Conservation (phyloP, 495 filamentous ascomycete genomes). For the Penicillium dipodomyicola region DNA sequence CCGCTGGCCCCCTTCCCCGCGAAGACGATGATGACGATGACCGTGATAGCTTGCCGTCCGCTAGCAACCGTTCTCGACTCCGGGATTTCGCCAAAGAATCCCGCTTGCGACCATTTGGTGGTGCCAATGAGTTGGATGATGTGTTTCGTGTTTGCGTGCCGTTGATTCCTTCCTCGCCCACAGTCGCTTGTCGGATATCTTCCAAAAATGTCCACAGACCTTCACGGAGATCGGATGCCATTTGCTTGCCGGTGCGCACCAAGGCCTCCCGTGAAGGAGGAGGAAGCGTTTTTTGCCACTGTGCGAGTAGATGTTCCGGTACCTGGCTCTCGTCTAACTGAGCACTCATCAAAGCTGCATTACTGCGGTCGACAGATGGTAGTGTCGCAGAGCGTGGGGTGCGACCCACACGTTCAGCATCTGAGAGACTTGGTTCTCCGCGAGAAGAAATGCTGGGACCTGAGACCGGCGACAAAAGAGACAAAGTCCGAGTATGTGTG, state of each 20-base stretch:
- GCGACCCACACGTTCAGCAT: conserved; percentile 38
- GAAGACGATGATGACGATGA: conserved; percentile 42
- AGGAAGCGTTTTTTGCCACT: conserved; percentile 46
- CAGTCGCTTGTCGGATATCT: conserved; percentile 89
- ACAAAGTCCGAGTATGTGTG: conserved; percentile 78
- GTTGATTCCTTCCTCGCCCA: conserved; percentile 83
- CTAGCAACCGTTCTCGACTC: conserved; percentile 42
- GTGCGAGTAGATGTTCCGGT: conserved; percentile 35
- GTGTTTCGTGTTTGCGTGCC: conserved; percentile 48
- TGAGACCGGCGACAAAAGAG: conserved; percentile 69
- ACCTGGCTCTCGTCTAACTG: conserved; percentile 28
- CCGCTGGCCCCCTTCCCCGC: conserved; percentile 31
- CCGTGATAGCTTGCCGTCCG: conserved; percentile 30
- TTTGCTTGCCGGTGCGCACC: conserved; percentile 71
- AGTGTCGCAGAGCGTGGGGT: conserved; percentile 47
- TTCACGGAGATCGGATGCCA: conserved; percentile 84
- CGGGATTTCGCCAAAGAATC: conserved; percentile 36
- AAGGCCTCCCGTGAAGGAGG: conserved; percentile 54
- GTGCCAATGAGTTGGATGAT: conserved; percentile 25
- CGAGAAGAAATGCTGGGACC: conserved; percentile 10
- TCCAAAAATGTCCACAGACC: conserved; percentile 97
- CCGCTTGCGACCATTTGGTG: conserved; percentile 30
- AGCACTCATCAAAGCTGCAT: conserved; percentile 19
- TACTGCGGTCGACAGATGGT: conserved; percentile 43
- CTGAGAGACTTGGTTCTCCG: conserved; percentile 13